Percentiles rank a stretch among this genome's conserved stretches.
These are phyloP conservation scores for Trebouxia sp. DNA, from an alignment of 139 green algal species.

Conservation along the genomic window DNA sequence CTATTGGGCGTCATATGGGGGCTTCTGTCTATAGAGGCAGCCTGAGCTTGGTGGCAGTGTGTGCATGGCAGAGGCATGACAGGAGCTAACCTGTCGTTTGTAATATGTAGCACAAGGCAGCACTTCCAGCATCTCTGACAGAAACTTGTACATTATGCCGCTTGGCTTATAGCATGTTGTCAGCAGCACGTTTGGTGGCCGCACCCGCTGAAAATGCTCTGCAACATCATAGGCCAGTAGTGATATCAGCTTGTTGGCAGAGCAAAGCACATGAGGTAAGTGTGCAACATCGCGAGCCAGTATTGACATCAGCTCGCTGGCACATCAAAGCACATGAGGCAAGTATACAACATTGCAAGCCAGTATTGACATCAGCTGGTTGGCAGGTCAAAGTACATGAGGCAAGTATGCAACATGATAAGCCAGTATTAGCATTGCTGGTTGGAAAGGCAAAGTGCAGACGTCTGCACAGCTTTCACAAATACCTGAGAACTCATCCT, in stretches of 20 bases:
- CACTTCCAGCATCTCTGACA: constrained; percentile 83
- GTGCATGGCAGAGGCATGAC: too few species aligned
- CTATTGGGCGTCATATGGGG: too few species aligned
- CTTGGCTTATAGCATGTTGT: constrained; percentile 88
- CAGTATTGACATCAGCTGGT: not conserved
- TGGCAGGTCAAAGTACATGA: not conserved
- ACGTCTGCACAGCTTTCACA: too few species aligned
- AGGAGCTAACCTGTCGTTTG: constrained; percentile 57
- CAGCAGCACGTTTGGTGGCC: constrained; percentile 83
- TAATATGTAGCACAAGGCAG: constrained; percentile 86
- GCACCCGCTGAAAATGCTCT: constrained; percentile 46
- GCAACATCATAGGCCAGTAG: not conserved
- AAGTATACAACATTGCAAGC: not conserved
- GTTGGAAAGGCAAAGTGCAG: not conserved
- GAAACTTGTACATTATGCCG: constrained; percentile 82
- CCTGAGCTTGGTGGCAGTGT: too few species aligned
- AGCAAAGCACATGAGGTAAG: not conserved
- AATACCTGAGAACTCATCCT: constrained; percentile 88
- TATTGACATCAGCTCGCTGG: not conserved
- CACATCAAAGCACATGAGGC: not conserved
- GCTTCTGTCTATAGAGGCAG: too few species aligned
- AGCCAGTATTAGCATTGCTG: not conserved
- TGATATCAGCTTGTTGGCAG: not conserved
- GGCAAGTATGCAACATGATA: not conserved
- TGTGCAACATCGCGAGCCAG: not conserved